Evolutionary conservation across 1,284 basidiomycete genomes (phyloP), one percentile per base, ranked within the genome.

Genomic region (Cutaneotrichosporon cyanovorans): DNA sequence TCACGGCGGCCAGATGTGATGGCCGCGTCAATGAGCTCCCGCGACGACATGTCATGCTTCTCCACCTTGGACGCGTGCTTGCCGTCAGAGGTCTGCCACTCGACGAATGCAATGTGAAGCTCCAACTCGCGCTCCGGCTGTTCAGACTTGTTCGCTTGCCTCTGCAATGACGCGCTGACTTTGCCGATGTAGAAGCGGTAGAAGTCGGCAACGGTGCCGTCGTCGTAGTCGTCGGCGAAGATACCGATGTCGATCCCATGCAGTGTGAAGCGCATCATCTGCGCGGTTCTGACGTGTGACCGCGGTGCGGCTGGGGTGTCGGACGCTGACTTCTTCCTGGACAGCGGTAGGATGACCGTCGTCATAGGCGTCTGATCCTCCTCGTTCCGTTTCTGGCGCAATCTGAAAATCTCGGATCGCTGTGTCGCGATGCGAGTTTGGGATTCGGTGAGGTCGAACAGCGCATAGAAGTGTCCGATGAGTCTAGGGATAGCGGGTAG

Each of bases 281-380:
- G 65, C 9, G 59, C 58, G 3, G 61, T 66, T 23, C 56, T 56
- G 37, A 68, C 43, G 22, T 51, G 55, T 8, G 37, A 19, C 36
- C 20, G 10, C 4, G 12, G n/a, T 80, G 7, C 76, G 11, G 40
- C 19, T 8, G 19, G 19, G 18, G 21, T 32, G 16, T 21, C 14
- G 14, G 21, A 12, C 21, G 40, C 19, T 2, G n/a, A 11, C 20
- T 19, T 19, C 21, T 31, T 21, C 4, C 15, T 16, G 5, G 11
- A n/a, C 38, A 84, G 83, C 44, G 80, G 76, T 30, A 90, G 69
- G 78, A 90, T 85, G 14, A 85, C 85, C 45, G 85, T 81, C 0
- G 87, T 85, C 30, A 90, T 84, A 9, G 84, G 80, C 1, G 86
- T 86, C 4, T 88, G 75, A 5, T 63, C 60, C 5, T 48, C 48